Percentiles rank a stretch among this genome's conserved stretches.
phyloP scores from a whole-genome alignment of 1,284 basidiomycete species.

The Malassezia nana region DNA sequence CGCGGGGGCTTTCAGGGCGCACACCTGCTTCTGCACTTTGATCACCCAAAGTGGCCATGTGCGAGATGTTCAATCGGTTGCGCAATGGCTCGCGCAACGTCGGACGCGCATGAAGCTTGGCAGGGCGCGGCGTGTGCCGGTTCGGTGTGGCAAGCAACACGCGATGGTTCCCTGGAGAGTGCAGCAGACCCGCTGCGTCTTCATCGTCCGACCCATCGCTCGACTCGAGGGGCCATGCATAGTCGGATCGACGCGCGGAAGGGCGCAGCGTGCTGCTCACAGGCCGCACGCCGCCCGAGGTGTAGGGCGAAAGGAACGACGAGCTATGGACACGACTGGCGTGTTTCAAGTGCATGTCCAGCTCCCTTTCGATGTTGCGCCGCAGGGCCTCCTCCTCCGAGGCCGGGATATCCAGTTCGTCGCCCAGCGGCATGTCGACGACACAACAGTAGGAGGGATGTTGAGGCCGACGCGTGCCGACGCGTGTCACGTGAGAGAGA shows the following conservation, averaged over 20 bases:
- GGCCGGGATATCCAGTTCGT: constrained; percentile 1
- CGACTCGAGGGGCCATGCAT: constrained; percentile 5
- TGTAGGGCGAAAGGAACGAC: constrained; percentile 5
- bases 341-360: constrained; percentile 2
- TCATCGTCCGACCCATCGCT: constrained; percentile 13
- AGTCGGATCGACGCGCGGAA: neutral
- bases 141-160: constrained; percentile 15
- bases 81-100: neutral
- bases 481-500: neutral
- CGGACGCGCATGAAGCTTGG: constrained; percentile 3
- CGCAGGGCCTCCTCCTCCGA: constrained; percentile 13
- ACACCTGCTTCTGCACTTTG: neutral
- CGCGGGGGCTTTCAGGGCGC: neutral
- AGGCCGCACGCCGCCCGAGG: neutral
- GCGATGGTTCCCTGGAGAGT: constrained; percentile 15
- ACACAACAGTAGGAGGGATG: neutral
- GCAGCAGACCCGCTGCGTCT: neutral
- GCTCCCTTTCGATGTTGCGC: constrained; percentile 5
- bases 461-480: neutral
- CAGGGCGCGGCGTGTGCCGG: neutral
- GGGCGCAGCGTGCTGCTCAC: neutral
- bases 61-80: constrained; percentile 9
- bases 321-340: neutral
- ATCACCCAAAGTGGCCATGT: neutral
- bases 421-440: neutral